These are phyloP conservation scores for Talaromyces sp. DNA, from an alignment of 2,329 filamentous ascomycete species.

Conservation along the genomic window DNA sequence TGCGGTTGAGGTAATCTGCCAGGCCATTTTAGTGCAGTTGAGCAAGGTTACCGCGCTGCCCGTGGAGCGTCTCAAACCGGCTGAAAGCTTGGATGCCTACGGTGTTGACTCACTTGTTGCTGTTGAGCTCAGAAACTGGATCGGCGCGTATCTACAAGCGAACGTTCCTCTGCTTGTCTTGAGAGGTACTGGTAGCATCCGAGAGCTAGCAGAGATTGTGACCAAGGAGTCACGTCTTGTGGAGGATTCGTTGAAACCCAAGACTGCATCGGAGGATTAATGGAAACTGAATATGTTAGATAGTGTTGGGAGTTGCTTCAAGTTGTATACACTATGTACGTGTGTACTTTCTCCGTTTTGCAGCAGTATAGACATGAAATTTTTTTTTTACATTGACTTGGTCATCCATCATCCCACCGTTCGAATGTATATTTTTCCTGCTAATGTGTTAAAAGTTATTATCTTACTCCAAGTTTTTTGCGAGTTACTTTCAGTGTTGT, in stretches of 20 bases:
- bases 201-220: not conserved
- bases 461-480: no score
- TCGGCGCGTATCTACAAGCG: constrained; percentile 12
- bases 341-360: not conserved
- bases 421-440: not conserved
- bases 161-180: not conserved
- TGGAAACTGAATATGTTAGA: not conserved
- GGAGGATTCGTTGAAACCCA: not conserved
- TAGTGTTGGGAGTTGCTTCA: not conserved
- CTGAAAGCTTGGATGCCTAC: constrained; percentile 17
- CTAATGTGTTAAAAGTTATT: no score
- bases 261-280: not conserved
- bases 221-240: not conserved
- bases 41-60: not conserved
- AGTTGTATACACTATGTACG: not conserved
- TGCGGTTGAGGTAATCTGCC: not conserved
- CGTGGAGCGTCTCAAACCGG: not conserved
- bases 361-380: not conserved
- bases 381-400: not conserved
- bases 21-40: not conserved
- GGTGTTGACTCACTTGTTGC: constrained; percentile 32
- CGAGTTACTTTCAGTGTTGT: no score
- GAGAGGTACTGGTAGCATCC: constrained; percentile 3
- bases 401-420: no score
- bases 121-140: constrained; percentile 33